Percentiles rank a stretch among this genome's conserved stretches.
Conservation (phyloP, 768 basidiomycete species). For the Mycena galopus region DNA sequence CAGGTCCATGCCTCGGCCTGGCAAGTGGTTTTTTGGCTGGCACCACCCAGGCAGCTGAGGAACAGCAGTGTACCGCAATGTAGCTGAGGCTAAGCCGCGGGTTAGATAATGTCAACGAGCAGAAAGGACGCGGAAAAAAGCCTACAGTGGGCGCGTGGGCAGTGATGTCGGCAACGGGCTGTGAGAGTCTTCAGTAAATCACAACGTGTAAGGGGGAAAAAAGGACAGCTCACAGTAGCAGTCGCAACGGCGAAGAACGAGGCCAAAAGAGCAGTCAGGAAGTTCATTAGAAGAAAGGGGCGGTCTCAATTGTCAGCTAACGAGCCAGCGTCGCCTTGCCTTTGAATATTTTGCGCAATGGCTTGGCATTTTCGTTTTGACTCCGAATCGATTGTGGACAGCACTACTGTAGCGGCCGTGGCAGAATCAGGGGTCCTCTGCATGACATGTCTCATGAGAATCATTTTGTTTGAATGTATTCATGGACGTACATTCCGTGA, state of each 20-base stretch:
- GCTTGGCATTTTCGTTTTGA: no score
- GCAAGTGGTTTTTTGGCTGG: slow-evolving; percentile 14
- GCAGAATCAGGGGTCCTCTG: no score
- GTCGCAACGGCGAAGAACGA: slow-evolving; percentile 18
- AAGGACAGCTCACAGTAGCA: slow-evolving; percentile 16
- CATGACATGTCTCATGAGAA: no score
- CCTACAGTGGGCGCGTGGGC: neutral
- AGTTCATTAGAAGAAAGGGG: slow-evolving; percentile 11
- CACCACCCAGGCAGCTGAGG: slow-evolving; percentile 16
- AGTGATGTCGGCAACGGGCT: slow-evolving; percentile 8
- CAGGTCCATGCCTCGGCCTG: neutral
- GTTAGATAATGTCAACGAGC: neutral
- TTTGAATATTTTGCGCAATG: neutral
- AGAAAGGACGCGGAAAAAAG: neutral
- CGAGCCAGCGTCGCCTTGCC: no score
- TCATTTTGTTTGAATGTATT: no score
- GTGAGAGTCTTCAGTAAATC: neutral
- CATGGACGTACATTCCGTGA: no score
- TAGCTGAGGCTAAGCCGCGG: neutral
- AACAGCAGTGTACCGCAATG: slow-evolving; percentile 7
- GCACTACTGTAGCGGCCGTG: no score
- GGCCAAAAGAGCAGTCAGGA: slow-evolving; percentile 11
- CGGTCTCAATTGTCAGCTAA: neutral
- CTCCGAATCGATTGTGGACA: no score
- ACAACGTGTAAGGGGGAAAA: neutral